These are phyloP conservation scores for Ogataea methanolica DNA, from an alignment of 805 yeast species.

Conservation along the genomic window DNA sequence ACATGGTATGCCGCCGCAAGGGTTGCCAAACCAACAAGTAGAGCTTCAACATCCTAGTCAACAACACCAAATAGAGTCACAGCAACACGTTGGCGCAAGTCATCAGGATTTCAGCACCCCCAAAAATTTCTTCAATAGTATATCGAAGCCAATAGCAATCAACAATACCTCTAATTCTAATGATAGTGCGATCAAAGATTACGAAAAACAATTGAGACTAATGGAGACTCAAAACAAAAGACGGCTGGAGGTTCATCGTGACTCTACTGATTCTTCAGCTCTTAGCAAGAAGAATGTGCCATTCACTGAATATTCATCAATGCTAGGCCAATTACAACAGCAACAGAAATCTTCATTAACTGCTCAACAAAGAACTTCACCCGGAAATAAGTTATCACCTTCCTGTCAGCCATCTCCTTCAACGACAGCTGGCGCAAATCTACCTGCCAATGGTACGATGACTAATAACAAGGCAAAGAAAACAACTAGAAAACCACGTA, in stretches of 20 bases:
- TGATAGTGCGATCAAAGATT: conserved; percentile 66
- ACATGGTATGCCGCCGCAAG: neutral
- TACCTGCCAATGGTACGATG: conserved; percentile 4
- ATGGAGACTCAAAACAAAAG: conserved; percentile 74
- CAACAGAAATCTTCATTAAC: conserved; percentile 18
- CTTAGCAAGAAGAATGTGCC: conserved; percentile 15
- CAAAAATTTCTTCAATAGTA: conserved; percentile 19
- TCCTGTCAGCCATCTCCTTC: conserved; percentile 2
- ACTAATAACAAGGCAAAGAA: conserved; percentile 16
- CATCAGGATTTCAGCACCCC: conserved; percentile 19
- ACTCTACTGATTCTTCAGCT: conserved; percentile 25
- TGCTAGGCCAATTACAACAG: conserved; percentile 17
- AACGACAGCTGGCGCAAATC: conserved; percentile 1
- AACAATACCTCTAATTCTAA: conserved; percentile 12
- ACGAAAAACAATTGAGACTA: conserved; percentile 72
- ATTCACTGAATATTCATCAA: conserved; percentile 19
- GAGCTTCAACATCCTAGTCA: conserved; percentile 15
- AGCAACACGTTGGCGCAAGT: conserved; percentile 10
- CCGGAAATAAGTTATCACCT: no score
- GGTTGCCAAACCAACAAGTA: conserved; percentile 9
- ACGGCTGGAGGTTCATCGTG: conserved; percentile 51
- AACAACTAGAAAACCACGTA: conserved; percentile 20
- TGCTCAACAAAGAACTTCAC: no score
- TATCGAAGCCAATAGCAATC: conserved; percentile 16
- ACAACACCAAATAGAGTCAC: conserved; percentile 12